Evolutionary conservation across 129 eudicot genomes (phyloP).

Genomic region (Tanacetum coccineum): DNA sequence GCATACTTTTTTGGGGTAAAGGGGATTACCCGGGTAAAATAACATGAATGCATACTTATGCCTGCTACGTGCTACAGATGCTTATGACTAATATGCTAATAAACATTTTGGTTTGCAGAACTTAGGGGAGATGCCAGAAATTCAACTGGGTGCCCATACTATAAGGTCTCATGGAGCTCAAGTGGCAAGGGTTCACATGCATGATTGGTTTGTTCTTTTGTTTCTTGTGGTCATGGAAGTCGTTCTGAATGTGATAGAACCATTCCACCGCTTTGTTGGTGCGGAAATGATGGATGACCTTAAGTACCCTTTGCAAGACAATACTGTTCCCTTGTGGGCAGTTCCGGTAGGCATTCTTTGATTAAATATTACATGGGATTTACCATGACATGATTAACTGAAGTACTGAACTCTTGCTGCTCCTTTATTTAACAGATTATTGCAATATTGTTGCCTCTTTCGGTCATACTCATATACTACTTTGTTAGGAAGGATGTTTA

Average conservation of each 20-base stretch:
- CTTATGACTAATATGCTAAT: background rate
- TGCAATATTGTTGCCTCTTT: constrained; percentile 56
- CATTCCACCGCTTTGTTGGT: constrained; percentile 87
- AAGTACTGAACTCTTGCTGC: constrained; percentile 6
- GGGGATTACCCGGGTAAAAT: no score
- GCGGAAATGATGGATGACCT: constrained; percentile 72
- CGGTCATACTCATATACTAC: constrained; percentile 53
- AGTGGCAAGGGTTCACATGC: constrained; percentile 70
- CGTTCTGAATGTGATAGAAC: constrained; percentile 67
- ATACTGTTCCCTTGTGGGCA: constrained; percentile 83
- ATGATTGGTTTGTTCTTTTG: constrained; percentile 75
- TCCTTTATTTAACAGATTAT: constrained; percentile 41
- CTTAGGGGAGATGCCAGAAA: constrained; percentile 74
- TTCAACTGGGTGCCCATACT: constrained; percentile 80
- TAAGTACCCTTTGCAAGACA: constrained; percentile 68
- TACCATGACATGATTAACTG: constrained; percentile 6
- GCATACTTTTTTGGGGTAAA: no score
- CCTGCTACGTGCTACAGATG: constrained; percentile 14
- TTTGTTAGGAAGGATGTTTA: constrained; percentile 60
- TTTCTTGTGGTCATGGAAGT: constrained; percentile 62
- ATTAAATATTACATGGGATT: background rate
- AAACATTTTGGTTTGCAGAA: constrained; percentile 19
- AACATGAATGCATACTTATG: constrained; percentile 5
- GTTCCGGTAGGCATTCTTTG: constrained; percentile 59
- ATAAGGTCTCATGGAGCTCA: constrained; percentile 58